A percentile compares a stretch with the other conserved stretches of the same genome.
Evolutionary conservation across 2,329 filamentous ascomycete species (phyloP).

Genomic region (Scytalidium sp.): DNA sequence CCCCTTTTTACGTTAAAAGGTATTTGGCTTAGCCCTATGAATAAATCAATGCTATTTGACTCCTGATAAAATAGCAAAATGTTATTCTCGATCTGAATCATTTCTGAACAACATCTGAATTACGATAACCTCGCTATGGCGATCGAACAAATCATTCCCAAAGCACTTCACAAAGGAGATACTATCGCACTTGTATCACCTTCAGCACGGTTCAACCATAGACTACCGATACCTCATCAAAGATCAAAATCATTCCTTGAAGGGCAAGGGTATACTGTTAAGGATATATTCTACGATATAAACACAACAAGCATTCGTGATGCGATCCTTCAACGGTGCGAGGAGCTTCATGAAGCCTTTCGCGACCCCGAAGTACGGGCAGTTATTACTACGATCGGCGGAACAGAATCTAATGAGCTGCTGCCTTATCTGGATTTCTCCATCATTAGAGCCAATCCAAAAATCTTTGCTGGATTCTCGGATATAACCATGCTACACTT

Average conservation of each 20-base stretch:
- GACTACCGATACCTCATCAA: conserved; percentile 15
- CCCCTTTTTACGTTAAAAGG: neutral
- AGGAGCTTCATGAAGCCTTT: conserved; percentile 23
- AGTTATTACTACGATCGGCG: conserved; percentile 27
- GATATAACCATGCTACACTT: conserved; percentile 28
- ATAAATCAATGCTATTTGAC: neutral
- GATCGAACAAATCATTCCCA: conserved; percentile 9
- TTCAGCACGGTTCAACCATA: conserved; percentile 23
- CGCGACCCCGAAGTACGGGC: conserved; percentile 17
- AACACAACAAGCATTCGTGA: conserved; percentile 4
- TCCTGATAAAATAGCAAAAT: neutral
- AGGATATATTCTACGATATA: conserved; percentile 13
- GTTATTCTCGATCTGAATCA: neutral
- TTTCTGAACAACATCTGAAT: neutral
- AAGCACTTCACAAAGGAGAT: conserved; percentile 19
- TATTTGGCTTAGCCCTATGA: neutral
- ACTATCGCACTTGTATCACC: conserved; percentile 29
- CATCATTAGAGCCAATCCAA: conserved; percentile 25
- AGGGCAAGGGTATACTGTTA: conserved; percentile 14
- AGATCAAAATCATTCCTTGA: conserved; percentile 14
- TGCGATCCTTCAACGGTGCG: conserved; percentile 10
- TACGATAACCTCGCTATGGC: neutral
- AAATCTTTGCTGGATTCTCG: conserved; percentile 29
- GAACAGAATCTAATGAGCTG: conserved; percentile 21
- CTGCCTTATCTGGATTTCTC: conserved; percentile 25